phyloP scores from a whole-genome alignment of 192 early-diverging fungal species.

The Backusella psychrophila region DNA sequence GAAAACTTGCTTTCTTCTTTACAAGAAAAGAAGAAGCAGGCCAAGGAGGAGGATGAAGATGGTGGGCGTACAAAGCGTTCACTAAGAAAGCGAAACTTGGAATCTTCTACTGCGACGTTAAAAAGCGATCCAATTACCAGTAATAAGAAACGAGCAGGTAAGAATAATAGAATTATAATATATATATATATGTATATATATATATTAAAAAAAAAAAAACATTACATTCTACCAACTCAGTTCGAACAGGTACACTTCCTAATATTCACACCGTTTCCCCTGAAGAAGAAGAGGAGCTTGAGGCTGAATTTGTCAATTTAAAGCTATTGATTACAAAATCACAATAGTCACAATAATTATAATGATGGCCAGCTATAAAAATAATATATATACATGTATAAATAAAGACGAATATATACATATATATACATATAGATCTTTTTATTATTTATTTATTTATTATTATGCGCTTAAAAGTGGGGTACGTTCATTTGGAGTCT shows the following conservation, averaged over 20 bases:
- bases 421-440: no score
- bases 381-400: neutral
- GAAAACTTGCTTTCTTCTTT: slow-evolving; percentile 21
- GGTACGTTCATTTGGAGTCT: slow-evolving; percentile 14
- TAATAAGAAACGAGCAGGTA: slow-evolving; percentile 19
- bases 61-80: slow-evolving; percentile 14
- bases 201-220: neutral
- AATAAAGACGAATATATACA: neutral
- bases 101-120: slow-evolving; percentile 5
- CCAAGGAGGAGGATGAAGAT: slow-evolving; percentile 23
- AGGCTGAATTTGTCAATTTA: slow-evolving; percentile 23
- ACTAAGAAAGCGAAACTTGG: neutral
- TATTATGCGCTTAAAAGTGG: slow-evolving; percentile 20
- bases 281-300: slow-evolving; percentile 31
- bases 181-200: no score
- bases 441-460: neutral
- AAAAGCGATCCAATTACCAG: slow-evolving; percentile 12
- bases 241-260: slow-evolving; percentile 10
- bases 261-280: neutral
- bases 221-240: neutral
- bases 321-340: slow-evolving; percentile 15
- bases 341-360: neutral
- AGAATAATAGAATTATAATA: neutral
- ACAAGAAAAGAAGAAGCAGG: slow-evolving; percentile 30
- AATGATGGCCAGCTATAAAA: neutral